Base-by-base conservation (phyloP, 345 rosid genomes). In the Geranium brycei region DNA sequence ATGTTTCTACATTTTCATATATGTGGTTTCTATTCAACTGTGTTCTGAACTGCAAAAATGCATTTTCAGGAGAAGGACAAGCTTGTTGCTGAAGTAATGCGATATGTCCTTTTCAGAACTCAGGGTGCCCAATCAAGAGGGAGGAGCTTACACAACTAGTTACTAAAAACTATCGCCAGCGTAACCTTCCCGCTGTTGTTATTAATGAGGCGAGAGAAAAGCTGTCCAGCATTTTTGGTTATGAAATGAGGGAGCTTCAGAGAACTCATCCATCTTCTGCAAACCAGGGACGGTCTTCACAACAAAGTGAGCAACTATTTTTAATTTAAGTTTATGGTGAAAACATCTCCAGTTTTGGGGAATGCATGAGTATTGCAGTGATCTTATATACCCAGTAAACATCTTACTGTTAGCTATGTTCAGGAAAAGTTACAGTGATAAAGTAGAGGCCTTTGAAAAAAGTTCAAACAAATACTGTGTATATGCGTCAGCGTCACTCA, bases 111-210 rank as follows among this genome's bases (percentile, higher is more conserved):
- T 14, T 92, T 92, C 91, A 87, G 64, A 87, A 72, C 74, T 80
- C 85, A 10, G 97, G 98, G 3, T 85, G 90, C 62, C 96, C 96
- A 1, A 81, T 93, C 53, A 90, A 85, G 77, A 73, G 99, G 57
- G 99, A 90, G 47, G 99, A 93, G 55, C 83, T 93, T 66, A 82
- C 89, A 68, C 99, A 87, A 67, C 75, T 90, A 16, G 86, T 90
- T 32, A 90, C 91, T 17, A 87, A 73, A 76, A 90, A 82, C 70
- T 87, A 93, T 61, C 79, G 68, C 10, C 85, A 83, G 66, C 91
- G 95, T 1, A 62, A 58, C 14, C 82, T 93, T 57, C 88, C 97
- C 19, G 77, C 85, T 13, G n/a, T 51, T 0, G 79, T 93, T 5
- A 82, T 93, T 63, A 85, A 80, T 38, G 91, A 85, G 67, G 99